Conservation (phyloP, 805 yeast species). For the Pichia insulana region DNA sequence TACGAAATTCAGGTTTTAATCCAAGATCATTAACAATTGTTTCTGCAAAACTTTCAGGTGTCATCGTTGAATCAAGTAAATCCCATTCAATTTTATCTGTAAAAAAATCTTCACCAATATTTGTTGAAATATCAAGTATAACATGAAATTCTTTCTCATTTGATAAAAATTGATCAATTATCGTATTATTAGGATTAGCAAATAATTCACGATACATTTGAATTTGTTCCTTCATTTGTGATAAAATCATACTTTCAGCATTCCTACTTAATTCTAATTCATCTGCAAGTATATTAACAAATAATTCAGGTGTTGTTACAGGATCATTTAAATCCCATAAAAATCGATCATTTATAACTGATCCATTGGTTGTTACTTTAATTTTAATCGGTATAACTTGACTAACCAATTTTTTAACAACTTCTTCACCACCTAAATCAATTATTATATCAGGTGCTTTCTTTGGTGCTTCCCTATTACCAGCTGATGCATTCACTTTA, state of each 20-base stretch:
- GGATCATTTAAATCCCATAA: conserved; percentile 68
- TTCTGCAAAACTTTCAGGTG: conserved; percentile 81
- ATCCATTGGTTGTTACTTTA: conserved; percentile 49
- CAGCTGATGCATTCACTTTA: conserved; percentile 42
- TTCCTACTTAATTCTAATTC: conserved; percentile 75
- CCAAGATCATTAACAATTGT: conserved; percentile 82
- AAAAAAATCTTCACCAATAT: conserved; percentile 70
- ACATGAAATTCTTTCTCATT: conserved; percentile 54
- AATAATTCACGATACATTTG: conserved; percentile 64
- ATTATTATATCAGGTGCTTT: conserved; percentile 25
- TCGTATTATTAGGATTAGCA: conserved; percentile 34
- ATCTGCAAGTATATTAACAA: conserved; percentile 66
- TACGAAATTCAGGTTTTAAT: conserved; percentile 71
- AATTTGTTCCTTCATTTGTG: conserved; percentile 70
- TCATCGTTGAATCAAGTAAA: conserved; percentile 40
- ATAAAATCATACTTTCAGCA: conserved; percentile 54
- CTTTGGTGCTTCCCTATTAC: conserved; percentile 31
- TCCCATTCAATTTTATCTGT: conserved; percentile 97
- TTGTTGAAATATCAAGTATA: conserved; percentile 71
- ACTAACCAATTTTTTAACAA: conserved; percentile 27
- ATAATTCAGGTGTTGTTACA: conserved; percentile 60
- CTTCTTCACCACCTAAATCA: conserved; percentile 25
- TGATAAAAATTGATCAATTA: conserved; percentile 38
- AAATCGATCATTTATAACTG: conserved; percentile 51
- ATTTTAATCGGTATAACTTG: conserved; percentile 59